These are phyloP conservation scores for Colletotrichum lentis DNA, from an alignment of 2,329 filamentous ascomycete species.

Conservation along the genomic window DNA sequence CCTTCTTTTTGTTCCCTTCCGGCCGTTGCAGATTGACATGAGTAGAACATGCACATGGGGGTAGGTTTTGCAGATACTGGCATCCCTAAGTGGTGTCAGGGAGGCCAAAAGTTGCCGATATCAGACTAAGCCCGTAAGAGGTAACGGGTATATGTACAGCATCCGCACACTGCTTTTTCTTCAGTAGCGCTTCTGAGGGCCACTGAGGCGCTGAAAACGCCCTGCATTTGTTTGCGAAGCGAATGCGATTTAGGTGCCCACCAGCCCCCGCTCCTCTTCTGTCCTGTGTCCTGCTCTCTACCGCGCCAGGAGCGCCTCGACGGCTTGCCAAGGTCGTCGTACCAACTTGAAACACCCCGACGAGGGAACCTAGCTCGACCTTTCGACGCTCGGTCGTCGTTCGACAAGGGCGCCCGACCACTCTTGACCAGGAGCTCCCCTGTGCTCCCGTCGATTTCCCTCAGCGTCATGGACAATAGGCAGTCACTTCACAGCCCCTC, in stretches of 20 bases:
- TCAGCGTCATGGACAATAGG: background rate
- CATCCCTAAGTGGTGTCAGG: background rate
- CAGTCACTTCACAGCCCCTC: constrained; percentile 8
- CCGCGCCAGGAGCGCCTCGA: constrained; percentile 26
- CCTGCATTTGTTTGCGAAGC: constrained; percentile 1
- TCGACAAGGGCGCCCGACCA: constrained; percentile 18
- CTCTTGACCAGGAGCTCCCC: background rate
- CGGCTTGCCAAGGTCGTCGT: constrained; percentile 28
- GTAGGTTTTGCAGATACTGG: constrained; percentile 4
- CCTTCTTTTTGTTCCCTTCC: background rate
- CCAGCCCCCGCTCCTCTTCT: background rate
- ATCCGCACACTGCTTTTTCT: too few species aligned
- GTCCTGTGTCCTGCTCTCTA: too few species aligned
- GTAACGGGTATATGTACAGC: too few species aligned
- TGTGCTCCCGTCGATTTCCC: background rate
- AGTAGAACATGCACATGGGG: background rate
- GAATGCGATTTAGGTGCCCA: background rate
- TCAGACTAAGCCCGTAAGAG: background rate
- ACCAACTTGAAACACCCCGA: constrained; percentile 36
- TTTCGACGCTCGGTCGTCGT: constrained; percentile 30
- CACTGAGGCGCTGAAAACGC: background rate
- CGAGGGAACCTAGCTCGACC: constrained; percentile 25
- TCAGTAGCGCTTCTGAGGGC: background rate
- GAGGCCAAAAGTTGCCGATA: constrained; percentile 4
- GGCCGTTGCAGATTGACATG: background rate